Evolutionary conservation across 192 early-diverging fungal genomes (phyloP).

Genomic region (Thoreauomyces humboldtii): DNA sequence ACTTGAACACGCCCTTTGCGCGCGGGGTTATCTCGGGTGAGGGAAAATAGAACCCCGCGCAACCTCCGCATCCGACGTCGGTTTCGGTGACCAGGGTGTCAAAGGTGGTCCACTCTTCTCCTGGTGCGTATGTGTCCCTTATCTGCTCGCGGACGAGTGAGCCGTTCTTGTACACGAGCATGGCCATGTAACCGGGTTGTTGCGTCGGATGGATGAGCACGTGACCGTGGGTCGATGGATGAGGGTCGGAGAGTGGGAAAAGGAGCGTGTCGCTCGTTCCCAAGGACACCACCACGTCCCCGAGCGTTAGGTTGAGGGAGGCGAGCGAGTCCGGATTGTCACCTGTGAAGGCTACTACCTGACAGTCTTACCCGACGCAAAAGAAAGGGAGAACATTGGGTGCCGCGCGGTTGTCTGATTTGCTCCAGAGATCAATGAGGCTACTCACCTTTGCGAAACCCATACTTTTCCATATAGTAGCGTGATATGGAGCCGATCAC

Average conservation of each 20-base stretch:
- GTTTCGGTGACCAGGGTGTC: slow-evolving; percentile 35
- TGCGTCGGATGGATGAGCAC: slow-evolving; percentile 67
- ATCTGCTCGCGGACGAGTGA: slow-evolving; percentile 74
- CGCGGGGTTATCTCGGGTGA: slow-evolving; percentile 74
- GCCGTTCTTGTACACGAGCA: slow-evolving; percentile 85
- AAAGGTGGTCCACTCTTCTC: slow-evolving; percentile 64
- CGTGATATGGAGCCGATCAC: slow-evolving; percentile 48
- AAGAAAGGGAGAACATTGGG: too few relatives aligned
- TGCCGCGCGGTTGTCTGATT: too few relatives aligned
- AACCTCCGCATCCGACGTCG: slow-evolving; percentile 13
- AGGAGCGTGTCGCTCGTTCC: slow-evolving; percentile 82
- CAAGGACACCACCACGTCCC: slow-evolving; percentile 68
- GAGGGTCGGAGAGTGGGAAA: slow-evolving; percentile 33
- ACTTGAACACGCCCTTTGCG: slow-evolving; percentile 63
- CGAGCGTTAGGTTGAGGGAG: slow-evolving; percentile 47
- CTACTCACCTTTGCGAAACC: slow-evolving; percentile 57
- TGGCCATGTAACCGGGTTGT: slow-evolving; percentile 59
- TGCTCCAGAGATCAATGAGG: too few relatives aligned
- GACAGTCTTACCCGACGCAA: slow-evolving; percentile 38
- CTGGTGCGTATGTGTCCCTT: slow-evolving; percentile 50
- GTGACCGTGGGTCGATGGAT: slow-evolving; percentile 48
- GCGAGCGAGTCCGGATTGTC: slow-evolving; percentile 77
- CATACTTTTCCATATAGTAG: slow-evolving; percentile 69
- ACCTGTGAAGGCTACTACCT: slow-evolving; percentile 68
- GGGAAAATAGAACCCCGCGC: slow-evolving; percentile 71